Evolutionary conservation across 495 filamentous ascomycete genomes (phyloP).

Genomic region (Penicillium argentinense): DNA sequence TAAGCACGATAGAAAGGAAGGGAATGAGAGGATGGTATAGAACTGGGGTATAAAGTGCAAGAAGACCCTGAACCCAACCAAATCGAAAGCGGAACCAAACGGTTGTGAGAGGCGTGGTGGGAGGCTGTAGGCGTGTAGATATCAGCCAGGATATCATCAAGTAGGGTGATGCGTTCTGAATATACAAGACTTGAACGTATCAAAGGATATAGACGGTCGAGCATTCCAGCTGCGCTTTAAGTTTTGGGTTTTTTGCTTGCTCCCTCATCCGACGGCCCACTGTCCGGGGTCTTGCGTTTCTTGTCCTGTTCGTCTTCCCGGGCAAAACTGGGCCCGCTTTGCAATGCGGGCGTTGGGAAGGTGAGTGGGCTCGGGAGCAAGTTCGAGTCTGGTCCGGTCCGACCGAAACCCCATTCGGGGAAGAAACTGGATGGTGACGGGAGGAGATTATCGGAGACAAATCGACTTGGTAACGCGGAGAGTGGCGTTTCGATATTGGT

Average conservation of each 20-base stretch:
- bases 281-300: conserved; percentile 56
- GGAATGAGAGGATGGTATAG: conserved; percentile 15
- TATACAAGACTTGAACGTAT: background rate
- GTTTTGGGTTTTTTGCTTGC: conserved; percentile 53
- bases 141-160: conserved; percentile 14
- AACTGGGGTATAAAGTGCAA: conserved; percentile 26
- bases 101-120: background rate
- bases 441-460: conserved; percentile 79
- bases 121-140: conserved; percentile 2
- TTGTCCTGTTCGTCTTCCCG: conserved; percentile 55
- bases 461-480: conserved; percentile 92
- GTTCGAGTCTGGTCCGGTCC: conserved; percentile 64
- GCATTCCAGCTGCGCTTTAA: background rate
- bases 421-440: conserved; percentile 91
- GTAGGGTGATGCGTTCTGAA: too few species aligned
- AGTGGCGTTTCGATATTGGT: conserved; percentile 92
- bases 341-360: conserved; percentile 82
- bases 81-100: conserved; percentile 8
- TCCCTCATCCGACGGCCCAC: conserved; percentile 36
- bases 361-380: conserved; percentile 88
- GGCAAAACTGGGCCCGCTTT: conserved; percentile 67
- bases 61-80: conserved; percentile 19
- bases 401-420: conserved; percentile 80
- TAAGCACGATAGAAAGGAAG: background rate
- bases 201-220: background rate